Evolutionary conservation across 176 grass and related monocot genomes (phyloP), one percentile per base, ranked within the genome.

Genomic region (Cenchrus americanus): DNA sequence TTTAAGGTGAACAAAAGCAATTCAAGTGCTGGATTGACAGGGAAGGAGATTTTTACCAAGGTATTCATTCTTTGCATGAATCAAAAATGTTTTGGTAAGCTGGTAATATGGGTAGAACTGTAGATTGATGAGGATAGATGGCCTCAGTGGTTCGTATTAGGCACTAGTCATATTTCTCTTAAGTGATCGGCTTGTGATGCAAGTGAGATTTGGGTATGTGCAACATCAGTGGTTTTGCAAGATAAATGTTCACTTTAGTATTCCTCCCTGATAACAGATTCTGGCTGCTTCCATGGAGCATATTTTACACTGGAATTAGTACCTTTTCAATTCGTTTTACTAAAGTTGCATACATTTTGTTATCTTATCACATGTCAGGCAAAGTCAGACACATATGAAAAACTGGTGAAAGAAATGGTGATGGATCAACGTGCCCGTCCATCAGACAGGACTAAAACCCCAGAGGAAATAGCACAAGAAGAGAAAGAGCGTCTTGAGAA

Each of bases 401-500:
- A 98, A 91, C 73, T 98, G 79, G 93, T 98, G 32, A 98, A 92
- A 90, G 92, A 95, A 64, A 93, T 95, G 85, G 91, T 90, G 21
- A 90, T 93, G 87, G 96, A 98, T 65, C 85, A 80, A 71, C 89
- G 93, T 71, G 96, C 93, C 83, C 89, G 89, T 5, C 88, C 96
- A 24, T 98, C 93, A 57, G 93, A 95, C 77, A 85, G 89, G 79
- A 93, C 85, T 80, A 98, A 95, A 87, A 98, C 96, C 15, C 91
- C 96, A 75, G 93, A 98, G 89, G 93, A 95, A 90, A 91, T 98
- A 84, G 92, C 91, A 13, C 86, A 93, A 71, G 92, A 98, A 82
- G 96, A 98, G 88, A 95, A 92, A 81, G 93, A 95, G 69, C 82
- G 74, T 24, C 96, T 98, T 71, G 93, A 95, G 82, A 80, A 95